Evolutionary conservation across 768 basidiomycete genomes (phyloP), one percentile per base, ranked within the genome.

Genomic region (Naganishia antarctica): DNA sequence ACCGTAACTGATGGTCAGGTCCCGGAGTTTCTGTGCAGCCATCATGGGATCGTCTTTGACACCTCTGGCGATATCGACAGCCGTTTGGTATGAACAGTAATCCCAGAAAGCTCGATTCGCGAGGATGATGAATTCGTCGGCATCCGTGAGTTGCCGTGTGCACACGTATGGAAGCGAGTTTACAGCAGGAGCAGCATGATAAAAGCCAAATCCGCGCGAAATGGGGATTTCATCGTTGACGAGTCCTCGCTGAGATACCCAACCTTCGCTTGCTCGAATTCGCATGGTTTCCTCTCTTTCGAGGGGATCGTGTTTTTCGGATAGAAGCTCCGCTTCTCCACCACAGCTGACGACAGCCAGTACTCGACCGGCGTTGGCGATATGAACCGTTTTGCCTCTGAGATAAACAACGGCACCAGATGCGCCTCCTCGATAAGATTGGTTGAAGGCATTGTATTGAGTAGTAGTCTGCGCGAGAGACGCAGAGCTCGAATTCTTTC

Each of bases 1-100:
- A 1, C 96, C 96, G 77, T 97, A 97, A 70, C 90, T 91, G 73
- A 99, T 90, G 8, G 96, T 91, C 67, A 97, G 89, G 75, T 99
- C 96, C 50, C 96, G 84, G 44, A 99, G 78, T 80, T 96, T 98
- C 80, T 97, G 93, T 0, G 96, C 91, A 4, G 96, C 96, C 72
- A 91, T 86, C 86, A 88, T 87, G 0, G 87, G 87, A 70, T 88
- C 85, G 18, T 79, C 78, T 40, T 82, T 78, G 70, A 88, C 88
- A 7, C 84, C 83, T 41, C 89, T 83, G 0, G 91, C 93, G 66
- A 98, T 92, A 75, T 98, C 94, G 61, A 98, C 91, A 1, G 96
- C 94, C 0, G 90, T 94, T 76, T 97, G 91, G 73, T 89, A 90
- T 4, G 89, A 87, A 68, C 98, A 88, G 68, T 85, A 89, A 69